Base-by-base conservation (phyloP, 2,329 filamentous ascomycete genomes). In the Trichoderma guizhouense region DNA sequence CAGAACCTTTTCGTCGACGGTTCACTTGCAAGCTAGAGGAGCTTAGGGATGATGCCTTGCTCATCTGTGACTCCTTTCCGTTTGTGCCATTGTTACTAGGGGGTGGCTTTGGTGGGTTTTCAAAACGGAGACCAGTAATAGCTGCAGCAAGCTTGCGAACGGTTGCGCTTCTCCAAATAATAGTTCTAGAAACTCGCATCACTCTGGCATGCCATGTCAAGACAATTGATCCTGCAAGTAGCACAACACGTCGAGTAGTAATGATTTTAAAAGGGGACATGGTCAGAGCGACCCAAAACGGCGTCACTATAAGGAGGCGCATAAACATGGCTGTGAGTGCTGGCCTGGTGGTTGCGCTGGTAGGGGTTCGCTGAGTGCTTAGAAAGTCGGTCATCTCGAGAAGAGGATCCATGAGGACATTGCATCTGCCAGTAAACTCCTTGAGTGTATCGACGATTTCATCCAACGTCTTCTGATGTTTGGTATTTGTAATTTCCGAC, bases 391-490 rank as follows among this genome's bases (percentile, higher is more conserved):
- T 98, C 80, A 98, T 86, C 74, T 93, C 90, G 58, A 97, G 86
- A 70, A 98, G 87, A 3, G 96, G 96, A 77, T 98, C 95, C 66
- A 98, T 87, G 21, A 99, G 85, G 67, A 97, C 92, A 80, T 98
- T 97, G 82, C 96, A 98, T 63, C 96, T 89, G 6, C 92, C 92
- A 0, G 95, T 98, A 76, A 99, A 93, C 75, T 94, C 90, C 80
- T 94, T 94, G 58, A 99, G 84, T 0, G 93, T 97, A 76, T 98
- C 95, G 71, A 99, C 93, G 73, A 99, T 99, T 83, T 99, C 96
- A 80, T 99, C 96, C 67, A 99, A 83, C 65, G 94, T 98, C 84
- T 98, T 98, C 78, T 97, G 93, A 77, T 96, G 93, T 72, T 92
- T 91, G 55, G 91, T 91, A 73, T 87, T 90, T 7, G 87, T 89